phyloP scores from a whole-genome alignment of 1,284 basidiomycete genomes.

The Apiotrichum brassicae region DNA sequence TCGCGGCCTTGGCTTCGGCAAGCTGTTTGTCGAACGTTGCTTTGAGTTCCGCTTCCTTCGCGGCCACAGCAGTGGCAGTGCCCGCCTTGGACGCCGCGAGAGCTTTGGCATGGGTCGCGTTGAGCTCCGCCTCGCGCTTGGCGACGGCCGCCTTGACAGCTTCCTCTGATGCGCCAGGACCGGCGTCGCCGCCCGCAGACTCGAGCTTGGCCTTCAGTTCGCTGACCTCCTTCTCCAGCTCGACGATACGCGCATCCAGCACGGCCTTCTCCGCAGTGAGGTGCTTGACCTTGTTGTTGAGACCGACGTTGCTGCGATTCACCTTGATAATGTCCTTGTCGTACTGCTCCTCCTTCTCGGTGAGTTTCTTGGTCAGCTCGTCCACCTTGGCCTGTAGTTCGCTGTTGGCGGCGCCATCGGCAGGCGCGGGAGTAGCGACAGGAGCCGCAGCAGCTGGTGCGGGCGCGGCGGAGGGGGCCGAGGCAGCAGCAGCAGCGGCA shows the following conservation, averaged over 20 bases:
- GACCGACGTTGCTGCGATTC: constrained; percentile 27
- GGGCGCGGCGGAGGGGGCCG: too few species aligned
- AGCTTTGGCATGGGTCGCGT: constrained; percentile 22
- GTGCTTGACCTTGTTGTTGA: constrained; percentile 17
- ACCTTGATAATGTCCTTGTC: constrained; percentile 34
- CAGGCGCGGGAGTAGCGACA: constrained; percentile 1
- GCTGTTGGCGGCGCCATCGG: neutral
- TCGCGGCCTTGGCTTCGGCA: constrained; percentile 10
- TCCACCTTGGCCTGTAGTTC: constrained; percentile 21
- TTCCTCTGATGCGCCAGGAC: constrained; percentile 22
- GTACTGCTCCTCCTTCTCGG: constrained; percentile 23
- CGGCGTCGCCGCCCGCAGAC: neutral
- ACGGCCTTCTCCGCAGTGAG: constrained; percentile 17
- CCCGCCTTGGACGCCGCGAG: constrained; percentile 14
- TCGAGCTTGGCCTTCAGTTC: constrained; percentile 19
- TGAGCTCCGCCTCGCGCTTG: constrained; percentile 35
- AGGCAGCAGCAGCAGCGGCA: constrained; percentile 3
- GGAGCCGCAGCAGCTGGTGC: constrained; percentile 2
- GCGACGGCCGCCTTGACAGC: constrained; percentile 40
- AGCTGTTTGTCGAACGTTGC: constrained; percentile 16
- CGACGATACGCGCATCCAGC: constrained; percentile 17
- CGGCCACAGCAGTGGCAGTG: constrained; percentile 16
- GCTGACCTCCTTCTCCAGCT: constrained; percentile 25
- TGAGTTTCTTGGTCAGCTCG: constrained; percentile 16
- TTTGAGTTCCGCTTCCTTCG: constrained; percentile 27